Evolutionary conservation across 768 basidiomycete species (phyloP), one percentile per base, ranked within the genome.

Genomic region (Tricholoma hemisulphureum): DNA sequence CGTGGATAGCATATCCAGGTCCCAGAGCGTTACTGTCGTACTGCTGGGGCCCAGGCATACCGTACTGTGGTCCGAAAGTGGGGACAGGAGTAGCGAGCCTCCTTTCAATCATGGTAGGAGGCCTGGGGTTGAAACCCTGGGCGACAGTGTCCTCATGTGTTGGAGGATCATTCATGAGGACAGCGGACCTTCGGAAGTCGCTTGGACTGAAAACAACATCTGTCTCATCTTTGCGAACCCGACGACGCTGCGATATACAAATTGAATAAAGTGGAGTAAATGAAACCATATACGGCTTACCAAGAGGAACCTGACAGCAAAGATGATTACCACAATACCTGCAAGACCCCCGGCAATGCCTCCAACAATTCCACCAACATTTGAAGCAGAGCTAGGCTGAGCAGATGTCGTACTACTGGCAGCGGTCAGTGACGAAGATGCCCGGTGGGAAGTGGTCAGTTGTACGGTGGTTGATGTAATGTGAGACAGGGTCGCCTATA

Each of bases 181-280:
- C 66, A n/a, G 81, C 82, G 13, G 88, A 89, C 53, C 85, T 83
- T 52, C 83, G 81, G 78, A 88, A 88, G 9, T 79, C 79, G 43
- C 73, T 69, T 1, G 85, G 71, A 59, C 83, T 78, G 69, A 88
- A 91, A 18, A 65, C 70, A 48, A 70, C 53, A 11, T 39, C 65
- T 24, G 74, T 73, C n/a, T 75, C 69, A 18, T 72, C 75, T 61
- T 75, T 73, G 49, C 76, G 72, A 32, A 72, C 73, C 35, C 79
- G 80, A 53, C 80, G 78, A 77, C 83, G 59, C 23, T 59, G 48
- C 50, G 54, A 24, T 37, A n/a, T 31, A 55, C 52, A 60, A 45
- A 53, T 13, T 53, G 20, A 24, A 41, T 51, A 14, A n/a, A 20
- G 31, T 32, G 58, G 55, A 53, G 51, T 55, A 24, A 35, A 21